A percentile compares a stretch with the other conserved stretches of the same genome.
Conservation (phyloP, 495 filamentous ascomycete genomes). For the Aspergillus panamensis region DNA sequence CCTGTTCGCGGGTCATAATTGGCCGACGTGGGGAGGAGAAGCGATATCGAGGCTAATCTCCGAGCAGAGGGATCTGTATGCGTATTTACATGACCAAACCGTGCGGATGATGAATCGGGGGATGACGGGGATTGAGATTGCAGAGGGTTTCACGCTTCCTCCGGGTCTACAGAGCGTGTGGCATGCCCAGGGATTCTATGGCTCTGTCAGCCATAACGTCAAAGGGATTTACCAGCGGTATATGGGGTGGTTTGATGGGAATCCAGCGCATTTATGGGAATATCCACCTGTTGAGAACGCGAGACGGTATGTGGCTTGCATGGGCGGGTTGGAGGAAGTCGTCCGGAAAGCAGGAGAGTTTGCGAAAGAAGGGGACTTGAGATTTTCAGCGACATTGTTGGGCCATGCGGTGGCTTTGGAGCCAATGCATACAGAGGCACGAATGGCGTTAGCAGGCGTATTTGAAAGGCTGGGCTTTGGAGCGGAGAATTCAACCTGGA, state of each 20-base stretch:
- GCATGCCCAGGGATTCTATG: constrained; percentile 34
- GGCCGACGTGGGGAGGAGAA: constrained; percentile 28
- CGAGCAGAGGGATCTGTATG: constrained; percentile 33
- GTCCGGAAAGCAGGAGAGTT: constrained; percentile 13
- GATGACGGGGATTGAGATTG: constrained; percentile 29
- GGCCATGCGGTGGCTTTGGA: constrained; percentile 21
- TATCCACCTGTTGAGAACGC: constrained; percentile 28
- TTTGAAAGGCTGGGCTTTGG: constrained; percentile 28
- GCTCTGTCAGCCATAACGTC: constrained; percentile 37
- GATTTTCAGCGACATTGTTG: constrained; percentile 24
- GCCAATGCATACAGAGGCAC: not conserved
- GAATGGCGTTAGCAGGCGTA: constrained; percentile 11
- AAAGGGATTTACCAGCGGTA: constrained; percentile 41
- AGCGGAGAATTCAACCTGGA: constrained; percentile 22
- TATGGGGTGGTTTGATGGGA: constrained; percentile 39
- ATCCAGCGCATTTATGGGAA: constrained; percentile 37
- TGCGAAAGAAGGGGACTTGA: constrained; percentile 15
- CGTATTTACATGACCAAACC: constrained; percentile 35
- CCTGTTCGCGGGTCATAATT: constrained; percentile 23
- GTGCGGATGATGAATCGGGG: constrained; percentile 30
- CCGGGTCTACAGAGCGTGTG: constrained; percentile 23
- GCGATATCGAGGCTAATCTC: constrained; percentile 17
- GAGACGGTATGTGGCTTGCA: constrained; percentile 27
- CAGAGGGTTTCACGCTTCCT: constrained; percentile 28
- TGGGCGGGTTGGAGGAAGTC: constrained; percentile 22